Base-by-base conservation (phyloP, 495 filamentous ascomycete species). In the Staphylotrichum longicolle region DNA sequence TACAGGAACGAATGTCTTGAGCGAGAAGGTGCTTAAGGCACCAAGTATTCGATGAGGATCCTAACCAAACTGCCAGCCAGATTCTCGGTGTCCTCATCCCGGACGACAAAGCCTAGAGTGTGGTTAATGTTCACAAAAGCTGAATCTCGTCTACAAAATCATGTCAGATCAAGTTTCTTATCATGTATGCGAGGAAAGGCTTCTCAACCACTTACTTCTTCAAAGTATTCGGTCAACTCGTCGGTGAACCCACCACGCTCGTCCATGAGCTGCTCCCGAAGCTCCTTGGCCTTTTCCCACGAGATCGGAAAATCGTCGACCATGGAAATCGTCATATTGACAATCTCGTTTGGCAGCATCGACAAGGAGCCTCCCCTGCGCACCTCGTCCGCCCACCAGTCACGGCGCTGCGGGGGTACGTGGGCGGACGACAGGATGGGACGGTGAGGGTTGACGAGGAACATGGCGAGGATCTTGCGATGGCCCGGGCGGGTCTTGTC, bases 391-490 rank as follows among this genome's bases (percentile, higher is more conserved):
- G 63, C 63, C 77, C 75, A 79, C 76, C 78, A 78, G 57, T 80
- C 73, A n/a, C 57, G 63, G 32, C 69, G 70, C 58, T 78, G 83
- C 5, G 83, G 83, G 2, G 84, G 83, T 0, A 87, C 79, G 63
- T 83, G 82, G 2, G 79, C 78, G 1, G 84, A 82, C 39, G 66
- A 68, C 12, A 83, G 75, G 48, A 88, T 72, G 0, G 75, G 75
- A 8, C 69, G 64, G 55, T 77, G 63, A 0, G 83, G 83, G 66
- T 87, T 80, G 0, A 88, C 75, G 3, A 88, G 71, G 60, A 82
- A 87, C 56, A 87, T 69, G 3, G 80, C 83, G 0, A 87, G 71
- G 32, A 86, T 80, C 63, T 83, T 83, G n/a, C 81, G 67, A 56
- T 85, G 78, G 5, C 84, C 83, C 0, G 79, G 77, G 57, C 72